These are phyloP conservation scores for Brassica napus DNA, from an alignment of 345 rosid species.

Conservation along the genomic window DNA sequence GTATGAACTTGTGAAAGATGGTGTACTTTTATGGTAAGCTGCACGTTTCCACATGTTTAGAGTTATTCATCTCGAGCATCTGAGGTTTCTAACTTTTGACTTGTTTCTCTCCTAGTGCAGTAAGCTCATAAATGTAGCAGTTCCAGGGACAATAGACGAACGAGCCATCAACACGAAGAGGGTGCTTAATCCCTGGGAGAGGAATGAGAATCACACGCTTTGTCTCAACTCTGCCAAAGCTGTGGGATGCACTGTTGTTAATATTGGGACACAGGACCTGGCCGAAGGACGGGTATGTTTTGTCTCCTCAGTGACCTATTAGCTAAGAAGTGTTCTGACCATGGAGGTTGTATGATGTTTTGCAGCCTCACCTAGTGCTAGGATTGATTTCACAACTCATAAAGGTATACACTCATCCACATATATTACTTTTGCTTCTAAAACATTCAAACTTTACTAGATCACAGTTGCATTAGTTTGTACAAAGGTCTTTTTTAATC, in stretches of 20 bases:
- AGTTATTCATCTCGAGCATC: background rate
- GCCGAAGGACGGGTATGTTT: constrained; percentile 81
- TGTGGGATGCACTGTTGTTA: constrained; percentile 84
- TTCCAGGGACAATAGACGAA: constrained; percentile 90
- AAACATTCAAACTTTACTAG: too few relatives aligned
- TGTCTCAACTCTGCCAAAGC: constrained; percentile 95
- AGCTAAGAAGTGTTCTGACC: too few relatives aligned
- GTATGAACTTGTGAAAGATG: constrained; percentile 81
- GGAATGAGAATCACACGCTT: constrained; percentile 92
- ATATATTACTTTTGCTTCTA: background rate
- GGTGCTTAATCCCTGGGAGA: constrained; percentile 89
- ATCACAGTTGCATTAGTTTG: too few relatives aligned
- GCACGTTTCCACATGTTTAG: background rate
- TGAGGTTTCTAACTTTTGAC: constrained; percentile 22
- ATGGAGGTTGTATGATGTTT: too few relatives aligned
- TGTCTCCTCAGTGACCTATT: too few relatives aligned
- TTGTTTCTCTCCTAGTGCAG: constrained; percentile 41
- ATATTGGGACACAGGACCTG: constrained; percentile 81
- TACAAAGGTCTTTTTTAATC: too few relatives aligned
- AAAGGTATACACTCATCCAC: constrained; percentile 54
- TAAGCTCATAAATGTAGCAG: constrained; percentile 90
- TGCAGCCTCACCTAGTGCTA: constrained; percentile 86
- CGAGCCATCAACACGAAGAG: constrained; percentile 82
- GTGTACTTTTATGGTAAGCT: constrained; percentile 80
- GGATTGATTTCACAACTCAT: constrained; percentile 94